Base-by-base conservation (phyloP, 176 grass and related monocot species). In the Musa acuminata region DNA sequence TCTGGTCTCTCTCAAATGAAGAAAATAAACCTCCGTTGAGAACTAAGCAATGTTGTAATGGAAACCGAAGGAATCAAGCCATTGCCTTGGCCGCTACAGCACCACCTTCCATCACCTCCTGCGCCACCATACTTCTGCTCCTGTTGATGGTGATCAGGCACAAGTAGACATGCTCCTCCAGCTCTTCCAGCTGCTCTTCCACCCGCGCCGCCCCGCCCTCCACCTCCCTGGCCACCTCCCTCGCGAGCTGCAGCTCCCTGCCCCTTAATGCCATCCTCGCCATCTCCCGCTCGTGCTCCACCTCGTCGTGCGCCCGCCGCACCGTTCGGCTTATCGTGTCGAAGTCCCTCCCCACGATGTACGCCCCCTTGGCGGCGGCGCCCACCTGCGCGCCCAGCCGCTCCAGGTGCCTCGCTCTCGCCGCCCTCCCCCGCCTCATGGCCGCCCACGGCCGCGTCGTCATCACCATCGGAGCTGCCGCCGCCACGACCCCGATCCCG, bases 71-170 rank as follows among this genome's bases (percentile, higher is more conserved):
- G 35, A 43, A 43, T 62, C 57, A 62, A 7, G 2, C 57, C 57
- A 17, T 19, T n/a, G 57, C 13, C 13, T 2, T 1, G 17, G 57
- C 57, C 17, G 13, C 12, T n/a, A 17, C 21, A 13, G n/a, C 71
- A 1, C 13, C 50, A 0, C 22, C 52, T 9, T 23, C 52, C 16
- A 74, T 58, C 52, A 58, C 12, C 13, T 19, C 51, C 21, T 72
- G 72, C 0, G 81, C 83, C 27, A 97, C 90, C 77, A 92, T 78
- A 80, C 77, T 86, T 72, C 93, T 75, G 59, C 83, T 90, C 19
- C 81, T 72, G 80, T 97, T 97, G 70, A 97, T 97, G 65, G 87
- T 92, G 57, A 97, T 69, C 77, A 92, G 73, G 85, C 93, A 97
- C 69, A 97, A 79, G 73, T 76, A 89, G 9, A 90, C 85, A 74